Conservation (phyloP, 1,284 basidiomycete genomes). For the Ganoderma resinaceum region DNA sequence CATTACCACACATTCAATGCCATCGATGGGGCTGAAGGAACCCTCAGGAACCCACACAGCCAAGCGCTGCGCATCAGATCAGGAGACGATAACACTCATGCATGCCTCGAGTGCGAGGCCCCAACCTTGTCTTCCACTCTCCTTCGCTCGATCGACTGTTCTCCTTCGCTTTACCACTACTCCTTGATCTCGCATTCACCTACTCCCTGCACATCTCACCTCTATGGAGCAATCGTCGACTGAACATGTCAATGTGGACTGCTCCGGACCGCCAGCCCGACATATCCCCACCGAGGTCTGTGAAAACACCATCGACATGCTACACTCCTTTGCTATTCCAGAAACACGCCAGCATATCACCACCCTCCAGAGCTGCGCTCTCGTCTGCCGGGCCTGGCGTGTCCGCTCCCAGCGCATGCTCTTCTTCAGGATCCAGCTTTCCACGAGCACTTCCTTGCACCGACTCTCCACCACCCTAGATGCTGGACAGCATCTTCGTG, state of each 20-base stretch:
- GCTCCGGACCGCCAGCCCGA: neutral
- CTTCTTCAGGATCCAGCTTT: neutral
- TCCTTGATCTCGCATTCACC: too few species aligned
- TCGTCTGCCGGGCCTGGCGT: neutral
- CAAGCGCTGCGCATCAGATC: too few species aligned
- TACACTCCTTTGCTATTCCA: neutral
- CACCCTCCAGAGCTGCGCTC: neutral
- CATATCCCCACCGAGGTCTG: slow-evolving; percentile 1
- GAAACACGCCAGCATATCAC: neutral
- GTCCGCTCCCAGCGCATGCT: neutral
- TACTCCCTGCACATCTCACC: too few species aligned
- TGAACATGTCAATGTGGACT: neutral
- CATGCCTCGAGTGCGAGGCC: too few species aligned
- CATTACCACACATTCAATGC: too few species aligned
- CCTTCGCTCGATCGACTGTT: too few species aligned
- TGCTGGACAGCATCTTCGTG: neutral
- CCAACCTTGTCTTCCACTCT: too few species aligned
- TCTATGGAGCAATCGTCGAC: too few species aligned
- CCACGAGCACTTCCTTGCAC: neutral
- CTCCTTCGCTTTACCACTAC: too few species aligned
- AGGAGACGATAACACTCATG: too few species aligned
- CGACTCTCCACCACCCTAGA: neutral
- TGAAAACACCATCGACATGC: slow-evolving; percentile 1
- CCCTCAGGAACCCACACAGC: too few species aligned
- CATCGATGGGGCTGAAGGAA: too few species aligned